phyloP scores from a whole-genome alignment of 164 flowering plant genomes.

The Chimonanthus praecox region DNA sequence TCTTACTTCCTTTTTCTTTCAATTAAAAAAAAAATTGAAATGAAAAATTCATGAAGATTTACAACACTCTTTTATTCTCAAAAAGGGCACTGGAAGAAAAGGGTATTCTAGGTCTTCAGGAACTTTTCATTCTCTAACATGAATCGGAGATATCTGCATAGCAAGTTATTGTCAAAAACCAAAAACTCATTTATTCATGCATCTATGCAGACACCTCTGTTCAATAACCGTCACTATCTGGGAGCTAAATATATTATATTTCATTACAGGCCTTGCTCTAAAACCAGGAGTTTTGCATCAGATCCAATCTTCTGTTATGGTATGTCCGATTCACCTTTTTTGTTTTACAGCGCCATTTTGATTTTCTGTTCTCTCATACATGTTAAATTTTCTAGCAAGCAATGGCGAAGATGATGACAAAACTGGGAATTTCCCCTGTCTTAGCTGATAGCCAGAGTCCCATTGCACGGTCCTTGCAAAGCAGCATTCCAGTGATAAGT shows the following conservation, averaged over 20 bases:
- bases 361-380: slow-evolving; percentile 2
- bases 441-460: slow-evolving; percentile 33
- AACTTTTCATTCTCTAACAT: neutral
- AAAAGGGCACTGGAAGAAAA: too few relatives aligned
- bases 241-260: slow-evolving; percentile 8
- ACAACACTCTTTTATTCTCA: too few relatives aligned
- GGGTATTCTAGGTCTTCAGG: neutral
- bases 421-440: slow-evolving; percentile 46
- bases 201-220: neutral
- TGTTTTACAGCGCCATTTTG: neutral
- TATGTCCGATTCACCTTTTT: slow-evolving; percentile 24
- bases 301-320: slow-evolving; percentile 50
- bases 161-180: neutral
- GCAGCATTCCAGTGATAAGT: slow-evolving; percentile 25
- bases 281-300: slow-evolving; percentile 72
- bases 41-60: too few relatives aligned
- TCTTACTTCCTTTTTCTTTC: neutral
- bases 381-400: slow-evolving; percentile 43
- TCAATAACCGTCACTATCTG: neutral
- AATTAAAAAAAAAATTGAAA: too few relatives aligned
- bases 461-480: slow-evolving; percentile 45
- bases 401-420: slow-evolving; percentile 45
- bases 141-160: neutral
- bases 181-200: neutral
- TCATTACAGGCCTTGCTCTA: slow-evolving; percentile 68